Percentiles rank a stretch among this genome's conserved stretches.
phyloP scores from a whole-genome alignment of 1,139 yeast species.

The Yamadazyma buinensis region DNA sequence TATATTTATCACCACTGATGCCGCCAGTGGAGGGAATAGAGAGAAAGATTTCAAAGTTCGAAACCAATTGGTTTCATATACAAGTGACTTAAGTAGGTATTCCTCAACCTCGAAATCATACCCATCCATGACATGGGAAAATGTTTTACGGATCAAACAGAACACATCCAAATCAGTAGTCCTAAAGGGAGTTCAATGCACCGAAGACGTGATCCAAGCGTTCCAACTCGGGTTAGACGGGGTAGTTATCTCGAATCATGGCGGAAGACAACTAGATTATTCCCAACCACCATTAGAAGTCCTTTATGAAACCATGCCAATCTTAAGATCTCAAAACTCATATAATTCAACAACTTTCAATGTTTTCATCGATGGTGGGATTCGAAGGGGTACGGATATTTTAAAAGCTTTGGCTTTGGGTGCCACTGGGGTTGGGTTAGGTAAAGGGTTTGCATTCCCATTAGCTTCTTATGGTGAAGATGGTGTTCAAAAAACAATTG shows the following conservation, averaged over 20 bases:
- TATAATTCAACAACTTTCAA: slow-evolving; percentile 35
- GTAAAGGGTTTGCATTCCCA: slow-evolving; percentile 47
- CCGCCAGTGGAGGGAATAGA: slow-evolving; percentile 21
- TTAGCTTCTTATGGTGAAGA: slow-evolving; percentile 48
- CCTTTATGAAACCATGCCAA: slow-evolving; percentile 42
- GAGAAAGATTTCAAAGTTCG: slow-evolving; percentile 17
- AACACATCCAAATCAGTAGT: slow-evolving; percentile 18
- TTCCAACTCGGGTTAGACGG: slow-evolving; percentile 43
- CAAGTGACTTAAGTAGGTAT: neutral
- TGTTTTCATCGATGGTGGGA: slow-evolving; percentile 51
- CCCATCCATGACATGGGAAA: slow-evolving; percentile 63
- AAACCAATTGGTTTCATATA: neutral
- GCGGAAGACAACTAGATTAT: slow-evolving; percentile 52
- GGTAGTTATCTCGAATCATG: slow-evolving; percentile 51
- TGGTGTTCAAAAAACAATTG: slow-evolving; percentile 43
- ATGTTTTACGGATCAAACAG: neutral
- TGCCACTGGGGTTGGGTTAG: slow-evolving; percentile 53
- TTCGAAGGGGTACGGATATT: slow-evolving; percentile 52
- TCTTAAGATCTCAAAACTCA: slow-evolving; percentile 29
- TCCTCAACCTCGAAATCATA: neutral
- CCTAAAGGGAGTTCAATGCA: slow-evolving; percentile 49
- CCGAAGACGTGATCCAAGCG: slow-evolving; percentile 44
- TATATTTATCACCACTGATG: slow-evolving; percentile 23
- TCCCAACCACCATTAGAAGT: slow-evolving; percentile 47
- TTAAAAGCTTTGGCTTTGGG: slow-evolving; percentile 54